These are phyloP conservation scores for Wickerhamomyces xylosicus DNA, from an alignment of 805 yeast genomes.

Conservation along the genomic window DNA sequence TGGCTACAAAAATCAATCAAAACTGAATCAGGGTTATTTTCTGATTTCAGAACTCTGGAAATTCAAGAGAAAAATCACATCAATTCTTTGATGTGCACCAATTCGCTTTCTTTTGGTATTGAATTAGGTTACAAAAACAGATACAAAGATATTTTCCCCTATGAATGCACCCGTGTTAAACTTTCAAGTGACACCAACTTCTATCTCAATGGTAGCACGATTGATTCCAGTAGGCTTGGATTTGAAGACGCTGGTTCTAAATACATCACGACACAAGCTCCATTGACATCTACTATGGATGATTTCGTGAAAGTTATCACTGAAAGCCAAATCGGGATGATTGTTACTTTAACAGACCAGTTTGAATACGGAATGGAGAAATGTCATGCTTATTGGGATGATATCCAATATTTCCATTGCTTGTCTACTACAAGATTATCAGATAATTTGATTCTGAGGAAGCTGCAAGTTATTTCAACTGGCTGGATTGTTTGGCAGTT, in stretches of 20 bases:
- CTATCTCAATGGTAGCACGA: neutral
- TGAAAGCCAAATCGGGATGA: slow-evolving; percentile 53
- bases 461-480: slow-evolving; percentile 6
- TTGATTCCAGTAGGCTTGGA: neutral
- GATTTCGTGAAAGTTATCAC: slow-evolving; percentile 86
- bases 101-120: slow-evolving; percentile 30
- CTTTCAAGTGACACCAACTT: neutral
- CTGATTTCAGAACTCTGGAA: slow-evolving; percentile 59
- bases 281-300: slow-evolving; percentile 61
- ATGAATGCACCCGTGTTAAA: slow-evolving; percentile 39
- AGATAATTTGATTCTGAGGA: slow-evolving; percentile 23
- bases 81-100: slow-evolving; percentile 24
- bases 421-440: slow-evolving; percentile 20
- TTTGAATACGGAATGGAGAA: slow-evolving; percentile 66
- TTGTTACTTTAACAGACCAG: slow-evolving; percentile 69
- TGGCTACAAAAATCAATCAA: neutral
- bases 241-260: slow-evolving; percentile 26
- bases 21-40: slow-evolving; percentile 21
- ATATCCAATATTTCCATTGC: slow-evolving; percentile 32
- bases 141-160: slow-evolving; percentile 73
- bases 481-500: slow-evolving; percentile 51
- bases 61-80: slow-evolving; percentile 59
- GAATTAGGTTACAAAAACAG: slow-evolving; percentile 70
- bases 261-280: slow-evolving; percentile 89
- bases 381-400: slow-evolving; percentile 77